These are phyloP conservation scores for Chloranthus sessilifolius DNA, from an alignment of 164 flowering plant genomes.

Conservation along the genomic window DNA sequence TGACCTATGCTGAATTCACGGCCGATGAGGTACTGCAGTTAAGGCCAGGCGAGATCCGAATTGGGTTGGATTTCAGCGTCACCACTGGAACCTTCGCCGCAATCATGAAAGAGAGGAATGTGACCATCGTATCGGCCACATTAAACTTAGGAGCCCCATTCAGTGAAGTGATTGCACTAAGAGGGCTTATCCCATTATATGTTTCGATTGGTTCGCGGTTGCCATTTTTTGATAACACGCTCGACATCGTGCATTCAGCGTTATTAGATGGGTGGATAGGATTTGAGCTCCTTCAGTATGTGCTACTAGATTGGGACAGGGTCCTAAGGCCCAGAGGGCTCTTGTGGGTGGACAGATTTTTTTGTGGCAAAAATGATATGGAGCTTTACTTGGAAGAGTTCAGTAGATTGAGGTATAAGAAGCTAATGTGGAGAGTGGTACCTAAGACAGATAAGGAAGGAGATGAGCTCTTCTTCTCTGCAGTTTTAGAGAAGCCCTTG, in stretches of 20 bases:
- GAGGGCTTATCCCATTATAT: conserved; percentile 38
- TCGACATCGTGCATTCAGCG: conserved; percentile 35
- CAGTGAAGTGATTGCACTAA: conserved; percentile 33
- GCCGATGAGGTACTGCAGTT: conserved; percentile 28
- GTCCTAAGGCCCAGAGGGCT: conserved; percentile 30
- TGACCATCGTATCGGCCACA: conserved; percentile 33
- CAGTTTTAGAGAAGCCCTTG: conserved; percentile 33
- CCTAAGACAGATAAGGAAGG: conserved; percentile 29
- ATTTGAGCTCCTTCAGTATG: conserved; percentile 31
- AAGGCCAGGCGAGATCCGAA: conserved; percentile 35
- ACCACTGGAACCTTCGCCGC: conserved; percentile 44
- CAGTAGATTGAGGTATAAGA: conserved; percentile 20
- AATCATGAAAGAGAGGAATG: conserved; percentile 33
- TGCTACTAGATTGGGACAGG: conserved; percentile 33
- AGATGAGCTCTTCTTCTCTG: conserved; percentile 33
- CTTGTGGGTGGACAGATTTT: conserved; percentile 37
- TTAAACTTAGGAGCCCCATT: conserved; percentile 41
- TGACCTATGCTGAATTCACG: conserved; percentile 30
- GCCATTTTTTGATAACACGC: conserved; percentile 39
- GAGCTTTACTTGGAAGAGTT: conserved; percentile 24
- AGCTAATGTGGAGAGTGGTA: conserved; percentile 29
- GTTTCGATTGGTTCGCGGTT: conserved; percentile 29
- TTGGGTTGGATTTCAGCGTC: conserved; percentile 38
- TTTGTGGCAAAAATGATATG: conserved; percentile 25
- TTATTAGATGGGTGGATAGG: conserved; percentile 40